Conservation (phyloP, 2,329 filamentous ascomycete genomes). For the Apiospora phragmitis region DNA sequence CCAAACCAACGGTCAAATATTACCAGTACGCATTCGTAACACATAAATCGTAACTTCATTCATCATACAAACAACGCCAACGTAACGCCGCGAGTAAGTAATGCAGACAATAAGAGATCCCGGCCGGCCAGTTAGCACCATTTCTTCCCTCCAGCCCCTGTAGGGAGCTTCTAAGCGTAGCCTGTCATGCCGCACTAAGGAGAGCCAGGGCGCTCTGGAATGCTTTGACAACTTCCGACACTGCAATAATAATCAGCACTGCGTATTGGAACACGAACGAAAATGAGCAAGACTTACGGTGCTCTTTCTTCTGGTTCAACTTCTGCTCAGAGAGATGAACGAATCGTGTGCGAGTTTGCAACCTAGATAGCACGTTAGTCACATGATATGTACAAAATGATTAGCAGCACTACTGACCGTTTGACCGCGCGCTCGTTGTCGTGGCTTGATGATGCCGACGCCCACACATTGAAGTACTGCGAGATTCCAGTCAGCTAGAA, state of each 20-base stretch:
- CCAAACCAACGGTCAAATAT: neutral
- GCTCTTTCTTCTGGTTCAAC: slow-evolving; percentile 73
- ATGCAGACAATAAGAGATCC: neutral
- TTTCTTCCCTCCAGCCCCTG: neutral
- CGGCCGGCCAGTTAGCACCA: neutral
- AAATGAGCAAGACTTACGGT: slow-evolving; percentile 60
- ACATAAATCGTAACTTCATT: neutral
- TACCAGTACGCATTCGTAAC: neutral
- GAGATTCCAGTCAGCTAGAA: slow-evolving; percentile 17
- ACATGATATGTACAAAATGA: too few relatives aligned
- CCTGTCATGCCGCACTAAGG: slow-evolving; percentile 29
- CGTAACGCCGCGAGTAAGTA: neutral
- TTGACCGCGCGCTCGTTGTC: slow-evolving; percentile 79
- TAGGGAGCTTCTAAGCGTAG: neutral
- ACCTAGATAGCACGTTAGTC: slow-evolving; percentile 42
- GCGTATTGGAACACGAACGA: slow-evolving; percentile 19
- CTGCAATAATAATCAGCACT: slow-evolving; percentile 32
- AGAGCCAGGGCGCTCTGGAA: slow-evolving; percentile 63
- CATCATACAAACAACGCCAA: neutral
- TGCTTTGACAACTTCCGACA: slow-evolving; percentile 59
- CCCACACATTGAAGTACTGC: slow-evolving; percentile 81
- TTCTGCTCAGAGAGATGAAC: slow-evolving; percentile 73
- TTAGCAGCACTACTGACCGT: slow-evolving; percentile 50
- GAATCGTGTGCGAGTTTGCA: slow-evolving; percentile 77
- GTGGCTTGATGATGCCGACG: slow-evolving; percentile 66